Percentiles rank a stretch among this genome's conserved stretches.
Evolutionary conservation across 805 yeast genomes (phyloP).

Genomic region (Cyberlindnera bimundalis): DNA sequence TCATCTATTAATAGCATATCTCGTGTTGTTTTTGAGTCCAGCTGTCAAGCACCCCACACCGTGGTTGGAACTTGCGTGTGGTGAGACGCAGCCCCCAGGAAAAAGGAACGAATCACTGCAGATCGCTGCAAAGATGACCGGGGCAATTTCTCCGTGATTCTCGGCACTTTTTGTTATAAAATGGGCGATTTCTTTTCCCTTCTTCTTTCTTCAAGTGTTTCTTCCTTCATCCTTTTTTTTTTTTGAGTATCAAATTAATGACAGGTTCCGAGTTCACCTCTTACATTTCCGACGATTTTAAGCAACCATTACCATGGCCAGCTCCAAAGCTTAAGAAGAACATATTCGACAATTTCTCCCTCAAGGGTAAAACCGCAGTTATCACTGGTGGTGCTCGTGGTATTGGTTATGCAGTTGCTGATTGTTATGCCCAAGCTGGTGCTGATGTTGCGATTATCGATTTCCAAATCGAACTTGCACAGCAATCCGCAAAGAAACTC

Average conservation of each 20-base stretch:
- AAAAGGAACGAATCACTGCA: not conserved
- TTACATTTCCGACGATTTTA: conserved; percentile 25
- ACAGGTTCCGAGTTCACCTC: conserved; percentile 19
- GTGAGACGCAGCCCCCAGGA: not conserved
- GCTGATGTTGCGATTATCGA: conserved; percentile 63
- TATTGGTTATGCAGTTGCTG: conserved; percentile 78
- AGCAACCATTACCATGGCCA: conserved; percentile 45
- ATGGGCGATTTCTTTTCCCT: not conserved
- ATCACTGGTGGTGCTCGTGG: conserved; percentile 87
- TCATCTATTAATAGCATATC: not conserved
- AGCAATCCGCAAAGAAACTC: conserved; percentile 54
- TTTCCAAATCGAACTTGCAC: conserved; percentile 36
- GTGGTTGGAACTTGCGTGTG: not conserved
- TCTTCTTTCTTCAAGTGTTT: not conserved
- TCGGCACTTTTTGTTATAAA: not conserved
- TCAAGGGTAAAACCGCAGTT: conserved; percentile 79
- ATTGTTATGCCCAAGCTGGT: conserved; percentile 83
- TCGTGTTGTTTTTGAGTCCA: no score
- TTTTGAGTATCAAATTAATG: no score
- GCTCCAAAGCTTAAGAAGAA: conserved; percentile 48
- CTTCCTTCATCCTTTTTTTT: not conserved
- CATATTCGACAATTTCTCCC: conserved; percentile 67
- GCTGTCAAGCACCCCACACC: not conserved
- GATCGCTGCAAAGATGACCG: conserved; percentile 13
- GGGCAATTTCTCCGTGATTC: conserved; percentile 1